Conservation (phyloP, 2,329 filamentous ascomycete genomes). For the Myriosclerotinia duriaeana region DNA sequence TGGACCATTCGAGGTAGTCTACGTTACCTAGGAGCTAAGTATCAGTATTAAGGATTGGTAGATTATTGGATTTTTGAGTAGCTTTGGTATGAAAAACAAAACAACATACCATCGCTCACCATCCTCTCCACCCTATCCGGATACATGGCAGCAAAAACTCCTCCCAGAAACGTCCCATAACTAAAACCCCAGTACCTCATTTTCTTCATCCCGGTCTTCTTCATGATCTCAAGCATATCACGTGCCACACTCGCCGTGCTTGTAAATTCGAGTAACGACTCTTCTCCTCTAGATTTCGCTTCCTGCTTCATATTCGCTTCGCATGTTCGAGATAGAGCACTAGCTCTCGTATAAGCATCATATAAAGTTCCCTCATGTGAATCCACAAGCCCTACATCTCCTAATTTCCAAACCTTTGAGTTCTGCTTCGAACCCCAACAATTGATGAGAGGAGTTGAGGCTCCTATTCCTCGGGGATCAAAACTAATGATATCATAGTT, state of each 20-base stretch:
- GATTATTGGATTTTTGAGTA: background rate
- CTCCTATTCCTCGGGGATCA: conserved; percentile 51
- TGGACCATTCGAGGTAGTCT: conserved; percentile 36
- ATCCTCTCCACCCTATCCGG: conserved; percentile 46
- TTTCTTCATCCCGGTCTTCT: conserved; percentile 35
- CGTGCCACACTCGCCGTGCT: conserved; percentile 39
- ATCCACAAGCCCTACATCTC: conserved; percentile 48
- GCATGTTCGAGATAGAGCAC: conserved; percentile 48
- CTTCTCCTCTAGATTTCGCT: conserved; percentile 12
- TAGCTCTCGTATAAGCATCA: conserved; percentile 48
- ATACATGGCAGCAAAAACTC: conserved; percentile 48
- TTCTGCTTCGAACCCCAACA: conserved; percentile 50
- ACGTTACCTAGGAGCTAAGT: conserved; percentile 45
- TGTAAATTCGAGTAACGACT: conserved; percentile 24
- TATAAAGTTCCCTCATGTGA: conserved; percentile 49
- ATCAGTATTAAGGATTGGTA: conserved; percentile 47
- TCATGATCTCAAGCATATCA: conserved; percentile 42
- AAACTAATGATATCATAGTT: conserved; percentile 54
- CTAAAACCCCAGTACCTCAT: conserved; percentile 53
- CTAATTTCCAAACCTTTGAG: conserved; percentile 47
- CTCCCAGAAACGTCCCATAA: conserved; percentile 49
- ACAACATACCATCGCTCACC: conserved; percentile 37
- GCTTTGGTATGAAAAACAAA: background rate
- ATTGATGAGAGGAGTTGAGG: conserved; percentile 49
- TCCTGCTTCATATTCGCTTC: conserved; percentile 8